A percentile compares a stretch with the other conserved stretches of the same genome.
phyloP scores from a whole-genome alignment of 2,329 filamentous ascomycete genomes.

The Pseudogymnoascus sp. region DNA sequence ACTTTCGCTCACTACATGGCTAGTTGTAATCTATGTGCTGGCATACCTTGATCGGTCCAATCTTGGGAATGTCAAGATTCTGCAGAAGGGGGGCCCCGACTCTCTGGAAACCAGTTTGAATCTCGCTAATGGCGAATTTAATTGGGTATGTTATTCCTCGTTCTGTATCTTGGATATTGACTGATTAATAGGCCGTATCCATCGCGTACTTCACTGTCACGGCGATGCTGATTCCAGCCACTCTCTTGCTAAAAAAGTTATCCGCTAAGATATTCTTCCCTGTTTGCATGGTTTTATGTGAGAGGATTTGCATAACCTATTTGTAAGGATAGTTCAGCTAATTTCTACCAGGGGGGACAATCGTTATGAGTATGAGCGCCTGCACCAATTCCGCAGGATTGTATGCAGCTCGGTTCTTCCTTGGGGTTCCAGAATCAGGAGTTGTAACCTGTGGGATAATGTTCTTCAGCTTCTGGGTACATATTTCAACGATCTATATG shows the following conservation, averaged over 20 bases:
- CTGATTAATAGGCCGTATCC: conserved; percentile 14
- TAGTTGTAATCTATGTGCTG: conserved; percentile 18
- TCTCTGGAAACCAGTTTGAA: conserved; percentile 13
- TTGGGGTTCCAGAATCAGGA: conserved; percentile 20
- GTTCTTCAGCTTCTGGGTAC: conserved; percentile 22
- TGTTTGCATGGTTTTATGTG: conserved; percentile 9
- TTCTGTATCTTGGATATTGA: not conserved
- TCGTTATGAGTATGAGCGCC: conserved; percentile 13
- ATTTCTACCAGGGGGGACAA: conserved; percentile 2
- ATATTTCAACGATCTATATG: not conserved
- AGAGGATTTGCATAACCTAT: not conserved
- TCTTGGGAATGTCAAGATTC: conserved; percentile 17
- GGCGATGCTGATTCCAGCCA: conserved; percentile 17
- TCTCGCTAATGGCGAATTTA: conserved; percentile 18
- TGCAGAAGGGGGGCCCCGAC: conserved; percentile 14
- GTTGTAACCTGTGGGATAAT: conserved; percentile 22
- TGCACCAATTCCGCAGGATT: conserved; percentile 15
- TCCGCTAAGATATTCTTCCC: conserved; percentile 15
- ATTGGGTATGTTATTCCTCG: conserved; percentile 14
- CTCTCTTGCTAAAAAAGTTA: conserved; percentile 19
- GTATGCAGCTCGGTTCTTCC: conserved; percentile 19
- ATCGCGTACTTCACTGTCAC: conserved; percentile 20
- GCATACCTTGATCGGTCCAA: conserved; percentile 20
- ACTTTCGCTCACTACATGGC: conserved; percentile 8
- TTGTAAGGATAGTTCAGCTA: not conserved